Percentiles rank a stretch among this genome's conserved stretches.
phyloP scores from a whole-genome alignment of 2,329 filamentous ascomycete species.

The Sporothrix protearum region DNA sequence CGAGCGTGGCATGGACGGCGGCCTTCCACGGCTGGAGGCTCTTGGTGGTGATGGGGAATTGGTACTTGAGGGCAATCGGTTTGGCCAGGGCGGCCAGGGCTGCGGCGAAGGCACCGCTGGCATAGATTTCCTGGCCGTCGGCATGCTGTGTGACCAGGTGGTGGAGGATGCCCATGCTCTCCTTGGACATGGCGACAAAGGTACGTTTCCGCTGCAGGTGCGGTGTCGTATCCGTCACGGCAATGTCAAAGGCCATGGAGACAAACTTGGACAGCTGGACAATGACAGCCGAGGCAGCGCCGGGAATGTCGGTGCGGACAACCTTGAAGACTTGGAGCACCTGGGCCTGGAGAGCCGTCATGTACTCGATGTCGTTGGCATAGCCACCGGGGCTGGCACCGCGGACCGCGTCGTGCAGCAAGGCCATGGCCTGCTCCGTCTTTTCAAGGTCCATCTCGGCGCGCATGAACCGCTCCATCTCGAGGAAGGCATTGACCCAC shows the following conservation, averaged over 20 bases:
- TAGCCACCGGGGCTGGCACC: constrained; percentile 66
- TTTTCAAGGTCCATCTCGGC: constrained; percentile 58
- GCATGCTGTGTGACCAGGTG: constrained; percentile 58
- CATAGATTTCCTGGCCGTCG: constrained; percentile 64
- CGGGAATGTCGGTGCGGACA: constrained; percentile 62
- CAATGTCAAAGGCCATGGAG: constrained; percentile 63
- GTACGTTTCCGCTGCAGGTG: constrained; percentile 64
- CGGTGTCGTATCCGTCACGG: constrained; percentile 33
- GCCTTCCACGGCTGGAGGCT: constrained; percentile 72
- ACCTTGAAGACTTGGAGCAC: constrained; percentile 65
- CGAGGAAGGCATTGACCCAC: constrained; percentile 72
- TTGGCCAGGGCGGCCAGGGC: constrained; percentile 64
- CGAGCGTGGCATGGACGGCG: constrained; percentile 67
- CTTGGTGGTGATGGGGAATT: constrained; percentile 68
- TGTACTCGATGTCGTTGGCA: constrained; percentile 66
- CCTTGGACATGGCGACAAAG: constrained; percentile 85
- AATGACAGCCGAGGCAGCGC: constrained; percentile 65
- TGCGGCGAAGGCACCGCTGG: constrained; percentile 60
- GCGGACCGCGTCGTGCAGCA: constrained; percentile 68
- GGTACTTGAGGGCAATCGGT: constrained; percentile 76
- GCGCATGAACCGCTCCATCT: constrained; percentile 74
- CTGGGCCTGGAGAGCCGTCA: constrained; percentile 68
- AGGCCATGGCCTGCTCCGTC: constrained; percentile 64
- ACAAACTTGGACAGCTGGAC: constrained; percentile 67
- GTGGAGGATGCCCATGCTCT: constrained; percentile 68